These are phyloP conservation scores for Apiospora saccharicola DNA, from an alignment of 2,329 filamentous ascomycete species.

Conservation along the genomic window DNA sequence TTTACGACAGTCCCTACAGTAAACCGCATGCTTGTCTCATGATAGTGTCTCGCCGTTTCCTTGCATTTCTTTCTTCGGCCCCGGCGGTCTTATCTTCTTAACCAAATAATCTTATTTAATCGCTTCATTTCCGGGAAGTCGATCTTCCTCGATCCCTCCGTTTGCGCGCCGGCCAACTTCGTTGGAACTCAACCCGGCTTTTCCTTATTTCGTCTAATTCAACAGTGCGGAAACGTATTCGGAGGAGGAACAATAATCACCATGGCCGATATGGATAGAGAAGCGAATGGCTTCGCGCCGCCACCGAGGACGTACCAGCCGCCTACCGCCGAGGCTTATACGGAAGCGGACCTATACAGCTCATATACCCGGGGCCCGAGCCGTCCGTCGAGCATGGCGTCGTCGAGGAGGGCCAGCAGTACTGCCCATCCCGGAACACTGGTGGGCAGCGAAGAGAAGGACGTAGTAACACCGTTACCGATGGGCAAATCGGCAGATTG, in stretches of 20 bases:
- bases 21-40: conserved; percentile 27
- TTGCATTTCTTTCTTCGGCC: conserved; percentile 24
- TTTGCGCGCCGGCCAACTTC: conserved; percentile 35
- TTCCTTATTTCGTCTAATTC: conserved; percentile 25
- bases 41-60: conserved; percentile 22
- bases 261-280: background rate
- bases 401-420: background rate
- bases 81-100: conserved; percentile 1
- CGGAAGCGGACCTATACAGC: background rate
- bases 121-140: conserved; percentile 39
- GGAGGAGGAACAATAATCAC: background rate
- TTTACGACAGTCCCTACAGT: background rate
- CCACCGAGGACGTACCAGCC: background rate
- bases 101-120: conserved; percentile 20
- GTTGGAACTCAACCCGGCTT: conserved; percentile 15
- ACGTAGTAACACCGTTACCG: background rate
- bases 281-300: background rate
- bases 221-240: background rate
- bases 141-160: conserved; percentile 37
- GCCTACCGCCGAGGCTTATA: background rate
- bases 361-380: background rate
- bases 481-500: background rate
- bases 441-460: background rate
- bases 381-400: background rate
- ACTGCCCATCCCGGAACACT: background rate